Evolutionary conservation across 306 rosid genomes (phyloP).

Genomic region (Cyamopsis tetragonoloba): DNA sequence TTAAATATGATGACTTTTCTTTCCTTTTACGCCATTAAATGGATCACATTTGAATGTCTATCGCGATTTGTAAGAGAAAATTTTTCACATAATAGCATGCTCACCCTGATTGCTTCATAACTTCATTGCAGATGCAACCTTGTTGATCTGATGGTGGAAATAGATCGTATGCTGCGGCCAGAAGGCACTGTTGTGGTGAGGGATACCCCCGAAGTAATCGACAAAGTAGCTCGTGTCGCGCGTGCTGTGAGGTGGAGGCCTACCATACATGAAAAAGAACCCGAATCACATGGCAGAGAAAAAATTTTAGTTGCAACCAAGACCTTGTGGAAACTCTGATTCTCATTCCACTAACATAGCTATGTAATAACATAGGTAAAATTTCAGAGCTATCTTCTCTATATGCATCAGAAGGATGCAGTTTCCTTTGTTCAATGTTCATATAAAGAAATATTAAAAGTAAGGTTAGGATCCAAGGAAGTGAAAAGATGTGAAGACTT

Average conservation of each 20-base stretch:
- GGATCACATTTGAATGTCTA: background rate
- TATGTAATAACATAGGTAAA: constrained; percentile 40
- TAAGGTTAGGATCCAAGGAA: constrained; percentile 36
- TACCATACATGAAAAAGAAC: constrained; percentile 61
- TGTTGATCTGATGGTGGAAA: constrained; percentile 91
- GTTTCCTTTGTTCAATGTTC: constrained; percentile 40
- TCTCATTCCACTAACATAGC: constrained; percentile 43
- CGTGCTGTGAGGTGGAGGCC: constrained; percentile 70
- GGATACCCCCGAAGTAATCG: constrained; percentile 75
- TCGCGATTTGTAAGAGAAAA: background rate
- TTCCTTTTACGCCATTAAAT: background rate
- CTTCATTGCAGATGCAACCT: constrained; percentile 69
- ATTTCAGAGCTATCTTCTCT: constrained; percentile 34
- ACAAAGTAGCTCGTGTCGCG: constrained; percentile 69
- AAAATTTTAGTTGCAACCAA: constrained; percentile 77
- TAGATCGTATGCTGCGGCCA: constrained; percentile 87
- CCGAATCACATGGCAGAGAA: constrained; percentile 72
- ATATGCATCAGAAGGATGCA: constrained; percentile 37
- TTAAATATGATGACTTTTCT: background rate
- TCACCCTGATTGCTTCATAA: background rate
- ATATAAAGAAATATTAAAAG: constrained; percentile 35
- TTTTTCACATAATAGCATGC: background rate
- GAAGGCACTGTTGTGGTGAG: constrained; percentile 82
- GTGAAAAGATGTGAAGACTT: constrained; percentile 27
- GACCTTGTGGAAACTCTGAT: constrained; percentile 61